Conservation (phyloP, 306 rosid genomes). For the Styphnolobium japonicum region DNA sequence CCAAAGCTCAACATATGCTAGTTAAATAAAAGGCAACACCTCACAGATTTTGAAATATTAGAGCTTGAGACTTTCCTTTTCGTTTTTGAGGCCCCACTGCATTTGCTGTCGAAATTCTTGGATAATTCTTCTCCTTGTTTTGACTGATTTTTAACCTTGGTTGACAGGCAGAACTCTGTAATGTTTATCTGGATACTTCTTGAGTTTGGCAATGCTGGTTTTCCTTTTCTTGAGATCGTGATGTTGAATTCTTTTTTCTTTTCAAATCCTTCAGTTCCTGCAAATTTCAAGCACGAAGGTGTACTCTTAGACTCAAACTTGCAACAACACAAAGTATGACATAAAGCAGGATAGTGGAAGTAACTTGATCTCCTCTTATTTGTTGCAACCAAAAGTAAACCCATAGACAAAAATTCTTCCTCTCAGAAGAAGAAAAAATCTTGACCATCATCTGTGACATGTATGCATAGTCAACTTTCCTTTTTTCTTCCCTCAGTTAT, state of each 20-base stretch:
- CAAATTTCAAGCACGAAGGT: constrained; percentile 27
- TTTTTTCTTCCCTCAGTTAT: neutral
- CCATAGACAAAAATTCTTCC: neutral
- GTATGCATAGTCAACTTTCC: neutral
- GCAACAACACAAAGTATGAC: neutral
- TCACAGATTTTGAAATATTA: constrained; percentile 49
- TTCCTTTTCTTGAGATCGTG: constrained; percentile 23
- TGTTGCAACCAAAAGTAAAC: too few species aligned
- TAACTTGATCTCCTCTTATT: too few species aligned
- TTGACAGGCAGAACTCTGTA: constrained; percentile 52
- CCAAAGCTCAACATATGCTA: constrained; percentile 10
- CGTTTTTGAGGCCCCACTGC: constrained; percentile 26
- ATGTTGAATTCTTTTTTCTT: constrained; percentile 35
- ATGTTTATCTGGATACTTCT: constrained; percentile 41
- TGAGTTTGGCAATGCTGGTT: constrained; percentile 35
- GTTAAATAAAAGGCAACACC: constrained; percentile 65
- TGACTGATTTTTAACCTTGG: constrained; percentile 25
- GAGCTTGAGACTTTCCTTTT: constrained; percentile 41
- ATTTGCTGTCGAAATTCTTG: constrained; percentile 12
- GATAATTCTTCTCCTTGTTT: constrained; percentile 29
- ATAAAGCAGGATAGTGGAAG: neutral
- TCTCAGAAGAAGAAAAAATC: neutral
- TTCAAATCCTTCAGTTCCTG: constrained; percentile 50
- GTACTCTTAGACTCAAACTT: neutral
- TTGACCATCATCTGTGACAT: too few species aligned